phyloP scores from a whole-genome alignment of 2,329 filamentous ascomycete species.

The Teratosphaeria zuluensis region DNA sequence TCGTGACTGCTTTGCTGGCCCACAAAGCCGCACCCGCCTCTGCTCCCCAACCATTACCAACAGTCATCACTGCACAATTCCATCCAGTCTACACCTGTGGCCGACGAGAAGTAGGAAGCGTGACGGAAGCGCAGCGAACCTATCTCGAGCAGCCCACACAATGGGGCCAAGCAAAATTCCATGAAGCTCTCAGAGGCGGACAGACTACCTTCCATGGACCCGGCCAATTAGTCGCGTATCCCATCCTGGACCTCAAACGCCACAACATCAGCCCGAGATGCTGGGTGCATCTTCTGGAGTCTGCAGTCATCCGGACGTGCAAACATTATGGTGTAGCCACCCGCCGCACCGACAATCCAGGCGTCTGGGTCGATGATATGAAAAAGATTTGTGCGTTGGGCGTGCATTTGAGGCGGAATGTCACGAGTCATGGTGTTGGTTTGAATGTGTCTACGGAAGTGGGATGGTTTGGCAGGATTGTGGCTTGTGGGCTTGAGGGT shows the following conservation, averaged over 20 bases:
- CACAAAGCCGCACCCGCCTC: conserved; percentile 44
- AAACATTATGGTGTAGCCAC: conserved; percentile 49
- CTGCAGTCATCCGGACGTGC: conserved; percentile 60
- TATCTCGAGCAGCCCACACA: conserved; percentile 26
- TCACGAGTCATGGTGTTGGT: conserved; percentile 76
- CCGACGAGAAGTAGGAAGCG: conserved; percentile 56
- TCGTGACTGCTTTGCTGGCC: conserved; percentile 49
- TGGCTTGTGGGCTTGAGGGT: conserved; percentile 79
- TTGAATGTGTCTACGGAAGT: conserved; percentile 63
- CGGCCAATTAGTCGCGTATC: conserved; percentile 86
- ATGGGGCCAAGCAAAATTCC: conserved; percentile 47
- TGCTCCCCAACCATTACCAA: conserved; percentile 41
- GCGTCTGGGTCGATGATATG: conserved; percentile 57
- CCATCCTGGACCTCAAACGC: conserved; percentile 69
- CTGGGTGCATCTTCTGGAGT: conserved; percentile 72
- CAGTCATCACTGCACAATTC: conserved; percentile 73
- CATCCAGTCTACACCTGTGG: conserved; percentile 82
- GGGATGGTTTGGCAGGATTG: conserved; percentile 61
- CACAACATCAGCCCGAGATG: conserved; percentile 59
- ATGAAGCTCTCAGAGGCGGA: conserved; percentile 70
- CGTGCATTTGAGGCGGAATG: conserved; percentile 76
- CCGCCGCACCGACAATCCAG: conserved; percentile 63
- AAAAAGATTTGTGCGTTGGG: conserved; percentile 84
- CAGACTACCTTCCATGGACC: conserved; percentile 93
- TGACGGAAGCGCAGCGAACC: conserved; percentile 38